Conservation (phyloP, 2,329 filamentous ascomycete species). For the Pseudogymnoascus sp. region DNA sequence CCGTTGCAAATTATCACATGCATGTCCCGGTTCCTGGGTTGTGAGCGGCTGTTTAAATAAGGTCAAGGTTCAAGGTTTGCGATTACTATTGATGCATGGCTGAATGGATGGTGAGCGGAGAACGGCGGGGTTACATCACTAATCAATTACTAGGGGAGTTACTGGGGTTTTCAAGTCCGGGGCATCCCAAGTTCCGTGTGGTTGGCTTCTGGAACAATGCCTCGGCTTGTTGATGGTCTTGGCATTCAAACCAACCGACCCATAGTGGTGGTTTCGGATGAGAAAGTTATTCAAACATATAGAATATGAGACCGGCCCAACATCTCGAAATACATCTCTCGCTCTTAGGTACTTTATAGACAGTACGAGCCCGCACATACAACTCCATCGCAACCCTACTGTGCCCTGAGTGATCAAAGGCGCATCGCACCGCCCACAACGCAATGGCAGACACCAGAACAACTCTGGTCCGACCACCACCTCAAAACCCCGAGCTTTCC, state of each 20-base stretch:
- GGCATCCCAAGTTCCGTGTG: background rate
- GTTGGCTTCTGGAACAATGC: conserved; percentile 3
- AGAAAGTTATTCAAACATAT: background rate
- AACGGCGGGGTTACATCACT: background rate
- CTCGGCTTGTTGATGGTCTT: background rate
- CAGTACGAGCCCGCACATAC: background rate
- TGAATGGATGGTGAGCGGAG: background rate
- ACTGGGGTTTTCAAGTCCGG: background rate
- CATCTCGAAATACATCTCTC: background rate
- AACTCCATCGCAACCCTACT: background rate
- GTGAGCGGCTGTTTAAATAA: background rate
- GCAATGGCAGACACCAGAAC: conserved; percentile 28
- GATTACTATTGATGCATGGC: background rate
- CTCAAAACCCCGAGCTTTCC: conserved; percentile 62
- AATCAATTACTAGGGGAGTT: background rate
- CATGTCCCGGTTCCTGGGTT: background rate
- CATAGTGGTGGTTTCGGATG: background rate
- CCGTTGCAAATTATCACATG: conserved; percentile 7
- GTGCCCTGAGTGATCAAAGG: background rate
- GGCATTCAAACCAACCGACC: background rate
- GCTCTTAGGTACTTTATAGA: background rate
- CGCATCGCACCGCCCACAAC: background rate
- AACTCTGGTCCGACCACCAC: conserved; percentile 69
- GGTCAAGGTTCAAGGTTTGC: background rate
- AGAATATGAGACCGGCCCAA: background rate